Evolutionary conservation across 805 yeast genomes (phyloP), one percentile per base, ranked within the genome.

Genomic region (Wickerhamomyces tratensis): DNA sequence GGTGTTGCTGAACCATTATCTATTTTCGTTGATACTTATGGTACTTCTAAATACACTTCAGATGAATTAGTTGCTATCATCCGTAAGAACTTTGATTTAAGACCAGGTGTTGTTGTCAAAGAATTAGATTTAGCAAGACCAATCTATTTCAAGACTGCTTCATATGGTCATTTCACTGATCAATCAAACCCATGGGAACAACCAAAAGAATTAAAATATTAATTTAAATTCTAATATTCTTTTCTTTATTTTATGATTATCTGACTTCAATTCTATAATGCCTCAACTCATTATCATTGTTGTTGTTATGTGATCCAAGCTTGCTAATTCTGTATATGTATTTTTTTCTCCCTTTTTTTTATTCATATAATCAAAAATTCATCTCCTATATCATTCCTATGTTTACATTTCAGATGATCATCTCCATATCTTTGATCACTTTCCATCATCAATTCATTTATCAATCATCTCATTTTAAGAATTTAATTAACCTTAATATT

Each of bases 1-100:
- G 99, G 99, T 86, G 97, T 93, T 59, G 98, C 99, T 59, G 98
- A 93, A 74, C 99, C 99, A 63, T 81, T 93, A 67, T 87, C 96
- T 46, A 85, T 93, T 69, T 84, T 87, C 69, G 97, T 93, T 59
- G 98, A 93, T 72, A 83, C 97, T 51, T 93, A 93, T 72, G 99
- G 98, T 65, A 93, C 98, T 54, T 89, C 97, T 57, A 79, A 86
- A 69, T 76, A 82, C 76, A 65, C 91, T 45, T 84, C 93, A 53
- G 86, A 77, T 43, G 91, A 93, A 76, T 81, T 93, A 63, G 97
- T 91, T 51, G 85, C 72, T 51, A 87, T 93, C 66, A 84, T 93
- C 72, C 76, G 79, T 67, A 80, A 85, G 72, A 93, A 93, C 85
- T 93, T 93, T 63, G 98, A 93, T 72, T 78, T 93, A 67, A 91